phyloP scores from a whole-genome alignment of 331 rosid genomes.

The Spiraea crenata region DNA sequence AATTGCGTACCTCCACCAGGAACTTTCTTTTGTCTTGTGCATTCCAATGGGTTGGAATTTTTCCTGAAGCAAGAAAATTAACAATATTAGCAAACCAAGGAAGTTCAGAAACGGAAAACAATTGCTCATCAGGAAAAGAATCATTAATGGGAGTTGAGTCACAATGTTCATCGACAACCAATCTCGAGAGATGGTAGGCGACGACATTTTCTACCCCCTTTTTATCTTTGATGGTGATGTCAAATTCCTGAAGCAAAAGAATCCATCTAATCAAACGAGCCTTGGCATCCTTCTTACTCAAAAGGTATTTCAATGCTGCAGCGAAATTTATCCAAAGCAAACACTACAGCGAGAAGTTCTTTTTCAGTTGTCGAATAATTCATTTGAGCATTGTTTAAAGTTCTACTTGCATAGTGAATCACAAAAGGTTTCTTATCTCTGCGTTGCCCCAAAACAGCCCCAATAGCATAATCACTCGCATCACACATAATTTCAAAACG shows the following conservation, averaged over 20 bases:
- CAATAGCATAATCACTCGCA: not conserved
- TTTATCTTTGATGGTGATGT: too few species aligned
- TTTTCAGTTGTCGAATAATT: too few species aligned
- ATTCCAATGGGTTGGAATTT: not conserved
- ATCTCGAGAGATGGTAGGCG: not conserved
- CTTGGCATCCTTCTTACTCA: not conserved
- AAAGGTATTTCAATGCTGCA: too few species aligned
- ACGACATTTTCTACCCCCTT: too few species aligned
- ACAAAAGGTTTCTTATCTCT: not conserved
- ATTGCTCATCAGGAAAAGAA: too few species aligned
- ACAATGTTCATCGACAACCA: not conserved
- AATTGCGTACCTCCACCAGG: too few species aligned
- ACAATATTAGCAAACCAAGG: conserved; percentile 4
- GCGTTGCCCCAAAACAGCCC: not conserved
- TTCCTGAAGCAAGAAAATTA: not conserved
- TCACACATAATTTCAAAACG: not conserved
- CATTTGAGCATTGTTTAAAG: too few species aligned
- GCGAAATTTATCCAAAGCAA: too few species aligned
- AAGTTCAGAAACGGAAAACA: not conserved
- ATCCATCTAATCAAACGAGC: not conserved
- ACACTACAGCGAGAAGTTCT: too few species aligned
- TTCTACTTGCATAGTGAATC: too few species aligned
- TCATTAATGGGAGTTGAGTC: not conserved
- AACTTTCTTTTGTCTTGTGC: not conserved
- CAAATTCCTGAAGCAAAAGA: too few species aligned